Conservation (phyloP, 2,329 filamentous ascomycete species). For the Sclerotinia trifoliorum region DNA sequence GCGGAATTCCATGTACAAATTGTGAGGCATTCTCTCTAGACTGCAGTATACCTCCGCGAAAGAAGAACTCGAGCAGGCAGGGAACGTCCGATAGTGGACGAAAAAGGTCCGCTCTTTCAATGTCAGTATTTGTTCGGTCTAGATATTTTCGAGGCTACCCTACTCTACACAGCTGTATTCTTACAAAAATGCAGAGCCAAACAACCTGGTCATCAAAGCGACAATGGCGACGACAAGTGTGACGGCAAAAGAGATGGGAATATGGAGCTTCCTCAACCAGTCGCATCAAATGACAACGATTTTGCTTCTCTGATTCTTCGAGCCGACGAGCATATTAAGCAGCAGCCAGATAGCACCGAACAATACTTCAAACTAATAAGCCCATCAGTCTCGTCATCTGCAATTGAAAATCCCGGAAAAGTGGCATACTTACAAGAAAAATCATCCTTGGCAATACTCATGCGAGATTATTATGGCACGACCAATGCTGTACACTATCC, state of each 20-base stretch:
- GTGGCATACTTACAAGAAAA: slow-evolving; percentile 95
- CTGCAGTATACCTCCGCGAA: slow-evolving; percentile 92
- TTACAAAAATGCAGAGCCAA: slow-evolving; percentile 3
- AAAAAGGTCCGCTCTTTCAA: slow-evolving; percentile 45
- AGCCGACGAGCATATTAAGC: slow-evolving; percentile 66
- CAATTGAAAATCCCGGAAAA: slow-evolving; percentile 92
- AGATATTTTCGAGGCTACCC: background rate
- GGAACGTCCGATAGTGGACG: slow-evolving; percentile 65
- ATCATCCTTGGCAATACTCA: slow-evolving; percentile 90
- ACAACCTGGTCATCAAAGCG: background rate
- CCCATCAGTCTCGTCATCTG: slow-evolving; percentile 90
- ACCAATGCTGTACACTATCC: slow-evolving; percentile 99
- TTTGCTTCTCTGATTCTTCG: slow-evolving; percentile 77
- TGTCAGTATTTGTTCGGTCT: slow-evolving; percentile 11
- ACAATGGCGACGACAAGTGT: slow-evolving; percentile 48
- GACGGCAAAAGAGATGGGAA: slow-evolving; percentile 47
- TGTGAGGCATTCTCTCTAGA: slow-evolving; percentile 98
- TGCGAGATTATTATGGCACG: slow-evolving; percentile 86
- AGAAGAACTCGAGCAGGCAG: slow-evolving; percentile 77
- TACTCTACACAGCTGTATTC: background rate
- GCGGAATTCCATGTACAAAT: slow-evolving; percentile 96
- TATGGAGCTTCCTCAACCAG: slow-evolving; percentile 40
- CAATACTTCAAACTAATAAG: slow-evolving; percentile 92
- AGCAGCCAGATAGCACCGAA: slow-evolving; percentile 71
- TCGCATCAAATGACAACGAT: slow-evolving; percentile 65